Evolutionary conservation across 805 yeast genomes (phyloP).

Genomic region (Candida pini): DNA sequence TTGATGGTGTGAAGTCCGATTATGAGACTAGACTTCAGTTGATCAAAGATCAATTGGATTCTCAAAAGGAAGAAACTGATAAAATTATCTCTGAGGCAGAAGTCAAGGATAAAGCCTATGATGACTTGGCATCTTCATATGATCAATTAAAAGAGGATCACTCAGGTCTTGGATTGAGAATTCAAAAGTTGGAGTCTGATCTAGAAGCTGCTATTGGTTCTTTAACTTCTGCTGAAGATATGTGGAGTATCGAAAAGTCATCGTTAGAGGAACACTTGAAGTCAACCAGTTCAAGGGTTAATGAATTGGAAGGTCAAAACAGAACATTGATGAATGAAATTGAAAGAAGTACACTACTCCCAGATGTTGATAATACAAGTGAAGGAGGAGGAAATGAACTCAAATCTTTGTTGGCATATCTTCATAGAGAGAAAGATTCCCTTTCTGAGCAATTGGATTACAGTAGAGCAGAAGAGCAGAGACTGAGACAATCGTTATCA

Average conservation of each 20-base stretch:
- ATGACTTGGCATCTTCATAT: conserved; percentile 23
- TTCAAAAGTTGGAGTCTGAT: conserved; percentile 33
- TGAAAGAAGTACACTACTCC: conserved; percentile 34
- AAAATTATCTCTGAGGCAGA: conserved; percentile 17
- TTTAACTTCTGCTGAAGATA: conserved; percentile 33
- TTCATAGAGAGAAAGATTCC: conserved; percentile 73
- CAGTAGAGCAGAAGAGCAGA: conserved; percentile 46
- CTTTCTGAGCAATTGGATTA: conserved; percentile 53
- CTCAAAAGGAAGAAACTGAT: conserved; percentile 17
- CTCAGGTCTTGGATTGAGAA: conserved; percentile 14
- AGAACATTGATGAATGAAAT: conserved; percentile 62
- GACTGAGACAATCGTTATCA: conserved; percentile 46
- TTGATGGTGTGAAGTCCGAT: conserved; percentile 22
- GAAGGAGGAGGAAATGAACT: conserved; percentile 28
- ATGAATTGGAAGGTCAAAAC: conserved; percentile 64
- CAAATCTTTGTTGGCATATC: conserved; percentile 50
- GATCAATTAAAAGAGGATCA: conserved; percentile 14
- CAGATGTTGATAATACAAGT: conserved; percentile 11
- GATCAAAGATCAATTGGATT: conserved; percentile 27
- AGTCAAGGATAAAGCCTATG: conserved; percentile 22
- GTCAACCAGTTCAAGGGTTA: conserved; percentile 37
- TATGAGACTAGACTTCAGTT: conserved; percentile 27
- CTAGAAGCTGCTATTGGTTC: conserved; percentile 29
- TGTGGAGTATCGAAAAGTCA: conserved; percentile 40
- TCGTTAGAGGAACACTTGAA: conserved; percentile 43